Evolutionary conservation across 208 protist species (phyloP), one percentile per base, ranked within the genome.

Genomic region (Acanthamoeba healyi): DNA sequence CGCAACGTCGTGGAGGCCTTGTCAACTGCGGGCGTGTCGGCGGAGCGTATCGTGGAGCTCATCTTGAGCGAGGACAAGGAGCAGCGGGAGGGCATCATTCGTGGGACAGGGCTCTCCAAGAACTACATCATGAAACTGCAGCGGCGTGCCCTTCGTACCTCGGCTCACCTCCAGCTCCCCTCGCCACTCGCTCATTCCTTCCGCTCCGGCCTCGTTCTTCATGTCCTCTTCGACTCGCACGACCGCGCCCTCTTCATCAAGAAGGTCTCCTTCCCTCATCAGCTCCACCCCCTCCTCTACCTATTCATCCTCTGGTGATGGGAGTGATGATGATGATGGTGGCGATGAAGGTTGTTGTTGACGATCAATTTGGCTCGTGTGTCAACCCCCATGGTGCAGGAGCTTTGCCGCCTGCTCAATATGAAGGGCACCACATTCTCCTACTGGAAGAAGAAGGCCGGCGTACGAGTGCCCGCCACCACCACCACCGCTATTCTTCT

Each of bases 361-460:
- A n/a, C n/a, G n/a, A n/a, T n/a, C n/a, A n/a, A n/a, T n/a, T n/a
- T n/a, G n/a, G n/a, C n/a, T n/a, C n/a, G n/a, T n/a, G n/a, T n/a
- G n/a, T n/a, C n/a, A n/a, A n/a, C n/a, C n/a, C 56, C 56, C 56
- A 63, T 63, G 56, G 15, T 63, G 56, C 15, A 63, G 40, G 81
- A 89, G 36, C 81, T 89, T 1, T 89, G 81, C 81, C 46, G 49
- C 54, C 17, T 65, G 19, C 81, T 89, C 17, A 51, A 63, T 44
- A 89, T 89, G 81, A 89, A 89, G 38, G 81, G 81, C 40, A 89
- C 81, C 44, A 89, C 81, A 38, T 89, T 89, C 42, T 49, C 34
- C 81, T 89, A 89, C 42, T 89, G 81, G 81, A 89, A 89, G 49
- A 89, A 89, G 42, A 89, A 89, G 54, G 40, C 81, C 17, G 81